Evolutionary conservation across 2,329 filamentous ascomycete genomes (phyloP), one percentile per base, ranked within the genome.

Genomic region (Lecanicillium sp.): DNA sequence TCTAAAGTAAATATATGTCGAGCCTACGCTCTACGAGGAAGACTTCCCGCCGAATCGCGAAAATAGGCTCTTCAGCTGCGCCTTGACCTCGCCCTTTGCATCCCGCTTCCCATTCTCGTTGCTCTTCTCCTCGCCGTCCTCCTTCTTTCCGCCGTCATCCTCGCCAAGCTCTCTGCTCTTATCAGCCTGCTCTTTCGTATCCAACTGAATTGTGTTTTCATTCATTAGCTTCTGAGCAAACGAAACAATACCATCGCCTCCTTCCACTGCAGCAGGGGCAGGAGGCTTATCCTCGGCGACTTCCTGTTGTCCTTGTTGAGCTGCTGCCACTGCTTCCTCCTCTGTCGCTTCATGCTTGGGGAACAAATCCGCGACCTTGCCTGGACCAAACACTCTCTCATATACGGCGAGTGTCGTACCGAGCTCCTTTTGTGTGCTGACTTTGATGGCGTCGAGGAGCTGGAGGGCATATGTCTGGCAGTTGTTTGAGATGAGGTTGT

Each of bases 401-500:
- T 75, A 76, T 4, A 77, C 67, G 16, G 67, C 67, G 28, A 71
- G 62, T 1, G 63, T 73, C 3, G 72, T 75, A 28, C 64, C 71
- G 30, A 77, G 75, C 34, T 75, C 61, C 31, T 61, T 65, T 41
- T 66, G 64, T 11, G 61, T 56, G 6, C 69, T 67, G 11, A 70
- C 59, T 42, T 74, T 69, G 41, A 77, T 71, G 20, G 69, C 67
- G 41, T 76, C 70, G 7, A 77, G 64, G 12, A 76, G 55, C 32
- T 64, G 56, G 12, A 74, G 49, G 0, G 70, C 73, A 43, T 71
- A 77, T 14, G 70, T 76, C 46, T 78, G 73, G 51, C 73, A 78
- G 53, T 78, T 78, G 52, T 78, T 78, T 45, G 61, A 70, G 50
- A 78, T 75, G 40, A 78, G 62, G 38, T 76, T 75, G 53, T 78